Evolutionary conservation across 23 red algal species (phyloP).

Genomic region (Chondrus crispus): DNA sequence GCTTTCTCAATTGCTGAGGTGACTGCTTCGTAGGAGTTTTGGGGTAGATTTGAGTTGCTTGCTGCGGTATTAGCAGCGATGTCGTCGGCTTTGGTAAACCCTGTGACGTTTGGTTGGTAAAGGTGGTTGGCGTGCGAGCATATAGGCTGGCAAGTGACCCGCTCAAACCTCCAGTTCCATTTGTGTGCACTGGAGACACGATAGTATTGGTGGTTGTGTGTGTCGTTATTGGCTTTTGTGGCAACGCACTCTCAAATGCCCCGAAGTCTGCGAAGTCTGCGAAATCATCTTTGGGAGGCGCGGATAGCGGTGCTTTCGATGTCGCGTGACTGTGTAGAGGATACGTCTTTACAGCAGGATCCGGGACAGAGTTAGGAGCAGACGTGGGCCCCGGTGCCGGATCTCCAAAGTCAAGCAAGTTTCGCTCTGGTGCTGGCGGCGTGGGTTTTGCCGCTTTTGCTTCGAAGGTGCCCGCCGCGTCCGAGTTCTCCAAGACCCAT

Average conservation of each 20-base stretch:
- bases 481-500: conserved; percentile 35
- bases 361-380: background rate
- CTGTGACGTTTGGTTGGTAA: too few species aligned
- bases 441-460: background rate
- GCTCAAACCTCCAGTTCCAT: too few species aligned
- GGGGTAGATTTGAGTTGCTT: background rate
- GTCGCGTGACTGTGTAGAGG: background rate
- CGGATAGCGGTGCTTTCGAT: background rate
- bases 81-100: too few species aligned
- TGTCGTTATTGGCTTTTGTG: background rate
- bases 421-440: background rate
- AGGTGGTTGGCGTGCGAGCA: too few species aligned
- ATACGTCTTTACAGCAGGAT: background rate
- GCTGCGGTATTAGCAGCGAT: too few species aligned
- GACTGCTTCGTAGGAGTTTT: background rate
- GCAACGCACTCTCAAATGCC: conserved; percentile 35
- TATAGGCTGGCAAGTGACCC: too few species aligned
- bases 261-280: conserved; percentile 72
- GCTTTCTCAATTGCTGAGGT: background rate
- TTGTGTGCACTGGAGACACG: too few species aligned
- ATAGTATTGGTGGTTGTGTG: too few species aligned
- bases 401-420: conserved; percentile 66
- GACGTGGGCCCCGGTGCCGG: background rate
- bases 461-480: background rate
- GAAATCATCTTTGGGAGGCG: conserved; percentile 22